Percentiles rank a stretch among this genome's conserved stretches.
Evolutionary conservation across 2,329 filamentous ascomycete genomes (phyloP).

Genomic region (Spiromastix sp.): DNA sequence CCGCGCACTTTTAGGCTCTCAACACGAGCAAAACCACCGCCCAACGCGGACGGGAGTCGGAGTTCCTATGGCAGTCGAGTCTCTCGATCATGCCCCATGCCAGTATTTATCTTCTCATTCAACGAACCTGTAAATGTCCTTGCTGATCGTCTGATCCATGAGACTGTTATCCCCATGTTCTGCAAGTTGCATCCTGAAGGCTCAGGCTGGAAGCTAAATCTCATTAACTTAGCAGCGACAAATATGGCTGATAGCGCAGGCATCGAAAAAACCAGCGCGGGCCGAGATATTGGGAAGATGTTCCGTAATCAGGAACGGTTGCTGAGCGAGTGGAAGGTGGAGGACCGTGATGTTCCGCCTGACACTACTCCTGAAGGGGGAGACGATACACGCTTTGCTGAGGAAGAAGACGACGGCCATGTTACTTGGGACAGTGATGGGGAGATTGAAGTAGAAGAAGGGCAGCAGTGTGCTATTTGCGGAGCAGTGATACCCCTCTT

Average conservation of each 20-base stretch:
- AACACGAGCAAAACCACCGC: conserved; percentile 52
- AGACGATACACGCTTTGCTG: background rate
- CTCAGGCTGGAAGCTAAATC: conserved; percentile 64
- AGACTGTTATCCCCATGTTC: conserved; percentile 62
- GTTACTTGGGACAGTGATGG: conserved; percentile 26
- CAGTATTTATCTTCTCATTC: conserved; percentile 61
- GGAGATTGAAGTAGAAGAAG: conserved; percentile 22
- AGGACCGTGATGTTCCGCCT: conserved; percentile 3
- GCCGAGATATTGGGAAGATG: conserved; percentile 72
- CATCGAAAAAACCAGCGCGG: conserved; percentile 43
- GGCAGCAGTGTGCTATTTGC: conserved; percentile 32
- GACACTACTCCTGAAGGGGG: conserved; percentile 2
- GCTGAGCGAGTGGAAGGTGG: conserved; percentile 14
- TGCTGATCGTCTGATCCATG: conserved; percentile 58
- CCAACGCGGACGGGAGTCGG: conserved; percentile 44
- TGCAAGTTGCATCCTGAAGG: conserved; percentile 60
- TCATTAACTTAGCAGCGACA: conserved; percentile 78
- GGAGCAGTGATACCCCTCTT: conserved; percentile 39
- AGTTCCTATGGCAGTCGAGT: conserved; percentile 55
- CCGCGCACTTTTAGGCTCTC: conserved; percentile 75
- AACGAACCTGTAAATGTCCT: conserved; percentile 48
- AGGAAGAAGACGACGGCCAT: conserved; percentile 3
- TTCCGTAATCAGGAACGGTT: conserved; percentile 61
- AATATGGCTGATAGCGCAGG: conserved; percentile 61
- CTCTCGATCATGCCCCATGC: conserved; percentile 65